Evolutionary conservation across 768 basidiomycete species (phyloP).

Genomic region (Russula brevipes): DNA sequence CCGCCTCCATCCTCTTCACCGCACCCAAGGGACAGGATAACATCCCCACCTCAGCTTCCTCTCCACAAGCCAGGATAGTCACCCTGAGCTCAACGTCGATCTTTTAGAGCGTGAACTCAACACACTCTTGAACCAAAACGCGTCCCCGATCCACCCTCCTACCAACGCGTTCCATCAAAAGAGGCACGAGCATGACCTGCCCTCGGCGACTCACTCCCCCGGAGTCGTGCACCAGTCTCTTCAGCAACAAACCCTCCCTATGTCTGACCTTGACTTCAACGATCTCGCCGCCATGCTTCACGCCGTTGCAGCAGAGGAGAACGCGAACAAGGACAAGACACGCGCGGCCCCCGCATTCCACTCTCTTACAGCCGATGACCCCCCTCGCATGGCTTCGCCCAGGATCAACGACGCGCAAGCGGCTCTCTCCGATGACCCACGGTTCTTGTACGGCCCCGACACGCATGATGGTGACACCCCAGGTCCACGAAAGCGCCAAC

Average conservation of each 20-base stretch:
- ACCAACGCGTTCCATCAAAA: slow-evolving; percentile 30
- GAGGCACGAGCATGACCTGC: slow-evolving; percentile 20
- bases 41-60: slow-evolving; percentile 34
- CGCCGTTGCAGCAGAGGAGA: slow-evolving; percentile 45
- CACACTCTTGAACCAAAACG: slow-evolving; percentile 67
- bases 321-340: slow-evolving; percentile 48
- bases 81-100: slow-evolving; percentile 36
- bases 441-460: slow-evolving; percentile 36
- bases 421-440: slow-evolving; percentile 29
- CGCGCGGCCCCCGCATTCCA: slow-evolving; percentile 75
- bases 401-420: slow-evolving; percentile 9
- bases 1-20: slow-evolving; percentile 25
- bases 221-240: slow-evolving; percentile 12
- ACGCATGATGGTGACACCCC: slow-evolving; percentile 27
- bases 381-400: slow-evolving; percentile 22
- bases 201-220: slow-evolving; percentile 13
- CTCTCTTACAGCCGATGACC: slow-evolving; percentile 59
- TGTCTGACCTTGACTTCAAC: slow-evolving; percentile 47
- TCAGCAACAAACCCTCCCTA: slow-evolving; percentile 9
- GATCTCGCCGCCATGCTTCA: slow-evolving; percentile 76
- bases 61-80: slow-evolving; percentile 36
- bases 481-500: slow-evolving; percentile 26
- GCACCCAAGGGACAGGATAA: slow-evolving; percentile 23
- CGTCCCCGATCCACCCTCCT: slow-evolving; percentile 61
- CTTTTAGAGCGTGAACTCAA: slow-evolving; percentile 69